These are phyloP conservation scores for Mrakia blollopis DNA, from an alignment of 768 basidiomycete species.

Conservation along the genomic window DNA sequence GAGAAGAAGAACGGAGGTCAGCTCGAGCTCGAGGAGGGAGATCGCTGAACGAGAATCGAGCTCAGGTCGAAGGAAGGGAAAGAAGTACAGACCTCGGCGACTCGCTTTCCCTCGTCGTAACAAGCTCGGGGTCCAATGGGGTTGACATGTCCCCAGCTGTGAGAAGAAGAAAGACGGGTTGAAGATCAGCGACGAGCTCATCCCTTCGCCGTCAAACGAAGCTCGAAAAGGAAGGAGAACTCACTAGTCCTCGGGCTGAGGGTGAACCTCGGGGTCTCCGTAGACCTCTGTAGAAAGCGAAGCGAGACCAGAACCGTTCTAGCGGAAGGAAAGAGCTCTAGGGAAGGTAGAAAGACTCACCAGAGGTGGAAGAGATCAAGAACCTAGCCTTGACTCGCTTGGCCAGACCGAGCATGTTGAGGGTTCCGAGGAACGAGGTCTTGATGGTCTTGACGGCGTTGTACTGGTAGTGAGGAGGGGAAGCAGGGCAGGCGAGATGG, in stretches of 20 bases:
- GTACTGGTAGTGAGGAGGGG: constrained; percentile 95
- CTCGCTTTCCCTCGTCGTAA: constrained; percentile 99
- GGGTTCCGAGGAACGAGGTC: constrained; percentile 94
- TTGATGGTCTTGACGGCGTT: constrained; percentile 98
- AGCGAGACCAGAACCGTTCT: neutral
- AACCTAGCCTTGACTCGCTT: constrained; percentile 97
- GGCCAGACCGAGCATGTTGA: constrained; percentile 97
- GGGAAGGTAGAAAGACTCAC: constrained; percentile 46
- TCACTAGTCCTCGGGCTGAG: constrained; percentile 91
- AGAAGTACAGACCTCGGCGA: constrained; percentile 58
- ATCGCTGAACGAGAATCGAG: neutral
- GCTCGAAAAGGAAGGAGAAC: constrained; percentile 39
- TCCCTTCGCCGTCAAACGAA: neutral
- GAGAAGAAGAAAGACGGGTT: neutral
- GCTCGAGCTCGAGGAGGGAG: neutral
- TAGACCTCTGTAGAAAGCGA: constrained; percentile 68
- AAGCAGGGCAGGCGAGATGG: constrained; percentile 95
- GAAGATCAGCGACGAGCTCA: neutral
- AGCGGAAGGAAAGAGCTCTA: neutral
- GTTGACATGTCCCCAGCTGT: constrained; percentile 96
- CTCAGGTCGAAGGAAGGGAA: neutral
- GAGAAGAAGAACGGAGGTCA: neutral
- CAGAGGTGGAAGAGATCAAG: constrained; percentile 90
- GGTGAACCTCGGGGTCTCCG: constrained; percentile 96
- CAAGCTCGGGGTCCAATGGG: constrained; percentile 98